These are phyloP conservation scores for Plectosphaerella sp. DNA, from an alignment of 2,329 filamentous ascomycete species.

Conservation along the genomic window DNA sequence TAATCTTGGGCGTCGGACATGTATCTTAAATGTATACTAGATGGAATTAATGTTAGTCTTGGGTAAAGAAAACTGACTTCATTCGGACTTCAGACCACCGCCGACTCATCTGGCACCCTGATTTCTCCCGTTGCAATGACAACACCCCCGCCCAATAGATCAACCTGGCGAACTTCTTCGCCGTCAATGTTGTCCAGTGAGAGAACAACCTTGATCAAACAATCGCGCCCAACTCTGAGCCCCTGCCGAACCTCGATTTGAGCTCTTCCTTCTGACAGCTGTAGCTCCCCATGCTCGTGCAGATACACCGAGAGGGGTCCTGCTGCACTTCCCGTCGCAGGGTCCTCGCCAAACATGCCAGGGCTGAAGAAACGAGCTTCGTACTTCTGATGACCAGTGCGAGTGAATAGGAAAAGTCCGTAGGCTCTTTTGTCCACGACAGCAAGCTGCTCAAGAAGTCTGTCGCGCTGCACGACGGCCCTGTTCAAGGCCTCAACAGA, in stretches of 20 bases:
- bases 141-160: not conserved
- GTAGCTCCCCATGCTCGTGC: conserved; percentile 2
- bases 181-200: not conserved
- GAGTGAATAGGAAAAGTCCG: conserved; percentile 11
- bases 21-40: no score
- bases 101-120: not conserved
- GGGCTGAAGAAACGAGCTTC: conserved; percentile 16
- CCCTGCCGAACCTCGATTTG: conserved; percentile 1
- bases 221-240: not conserved
- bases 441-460: conserved; percentile 9
- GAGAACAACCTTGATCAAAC: conserved; percentile 2
- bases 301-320: conserved; percentile 13
- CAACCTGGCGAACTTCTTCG: not conserved
- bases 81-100: not conserved
- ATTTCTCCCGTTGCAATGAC: not conserved
- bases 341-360: conserved; percentile 15
- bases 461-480: conserved; percentile 7
- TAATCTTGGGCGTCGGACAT: not conserved
- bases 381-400: conserved; percentile 1
- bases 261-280: not conserved
- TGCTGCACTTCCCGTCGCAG: conserved; percentile 16
- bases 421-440: conserved; percentile 10
- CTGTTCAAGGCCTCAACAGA: conserved; percentile 8
- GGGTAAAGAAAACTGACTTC: no score
- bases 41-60: no score